Conservation (phyloP, 768 basidiomycete species). For the Trametes coccinea region DNA sequence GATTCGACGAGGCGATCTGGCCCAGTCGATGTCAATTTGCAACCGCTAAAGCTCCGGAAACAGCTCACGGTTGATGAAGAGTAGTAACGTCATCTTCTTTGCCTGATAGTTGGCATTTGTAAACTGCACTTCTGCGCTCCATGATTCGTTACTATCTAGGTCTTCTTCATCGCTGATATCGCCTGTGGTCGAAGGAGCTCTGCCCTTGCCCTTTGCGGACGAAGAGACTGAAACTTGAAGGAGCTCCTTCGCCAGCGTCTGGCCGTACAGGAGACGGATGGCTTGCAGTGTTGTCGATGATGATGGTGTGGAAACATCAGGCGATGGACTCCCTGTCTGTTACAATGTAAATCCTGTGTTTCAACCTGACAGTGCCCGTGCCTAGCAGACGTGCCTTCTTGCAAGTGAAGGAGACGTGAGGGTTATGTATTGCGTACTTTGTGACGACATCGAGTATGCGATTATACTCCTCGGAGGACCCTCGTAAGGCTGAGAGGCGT, state of each 20-base stretch:
- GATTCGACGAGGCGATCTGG: slow-evolving; percentile 93
- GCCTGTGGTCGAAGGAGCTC: slow-evolving; percentile 27
- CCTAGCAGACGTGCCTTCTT: slow-evolving; percentile 64
- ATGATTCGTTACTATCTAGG: slow-evolving; percentile 42
- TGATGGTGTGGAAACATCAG: slow-evolving; percentile 81
- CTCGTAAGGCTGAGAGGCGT: slow-evolving; percentile 81
- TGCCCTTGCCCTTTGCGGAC: slow-evolving; percentile 30
- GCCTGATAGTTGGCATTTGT: slow-evolving; percentile 88
- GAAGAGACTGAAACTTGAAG: slow-evolving; percentile 37
- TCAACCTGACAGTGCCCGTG: neutral
- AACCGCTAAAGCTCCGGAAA: neutral
- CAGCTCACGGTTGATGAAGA: slow-evolving; percentile 92
- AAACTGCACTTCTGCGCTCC: slow-evolving; percentile 74
- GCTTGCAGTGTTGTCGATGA: slow-evolving; percentile 62
- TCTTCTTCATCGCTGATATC: slow-evolving; percentile 35
- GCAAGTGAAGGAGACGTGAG: slow-evolving; percentile 84
- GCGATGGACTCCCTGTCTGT: slow-evolving; percentile 70
- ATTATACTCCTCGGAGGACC: slow-evolving; percentile 86
- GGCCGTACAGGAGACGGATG: slow-evolving; percentile 81
- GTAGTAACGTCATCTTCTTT: slow-evolving; percentile 79
- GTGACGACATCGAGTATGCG: slow-evolving; percentile 90
- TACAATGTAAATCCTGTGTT: neutral
- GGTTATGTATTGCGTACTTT: slow-evolving; percentile 93
- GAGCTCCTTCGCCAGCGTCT: slow-evolving; percentile 77
- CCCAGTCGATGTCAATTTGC: neutral